Evolutionary conservation across 2,329 filamentous ascomycete species (phyloP), one percentile per base, ranked within the genome.

Genomic region (Chaetomium sp.): DNA sequence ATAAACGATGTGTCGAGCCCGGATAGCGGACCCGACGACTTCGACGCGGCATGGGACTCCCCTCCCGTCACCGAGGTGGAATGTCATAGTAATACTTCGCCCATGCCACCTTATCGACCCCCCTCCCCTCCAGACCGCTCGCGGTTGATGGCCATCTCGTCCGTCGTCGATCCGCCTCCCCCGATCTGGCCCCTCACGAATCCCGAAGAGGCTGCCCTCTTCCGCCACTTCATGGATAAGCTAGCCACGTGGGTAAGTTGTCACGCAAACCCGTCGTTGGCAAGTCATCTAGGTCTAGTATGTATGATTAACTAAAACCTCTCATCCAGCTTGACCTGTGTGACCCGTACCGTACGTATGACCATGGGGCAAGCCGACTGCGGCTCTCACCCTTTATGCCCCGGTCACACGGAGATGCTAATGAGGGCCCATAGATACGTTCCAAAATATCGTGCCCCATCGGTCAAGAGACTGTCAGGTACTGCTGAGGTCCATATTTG

Each of bases 401-500:
- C 12, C 27, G 10, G 23, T 3, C 13, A 53, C 12, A 29, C 1
- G 5, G 21, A 29, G 33, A 35, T 23, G 45, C 10, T 57, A 21
- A 65, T 23, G 21, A 8, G 13, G 2, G 0, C 5, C 10, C n/a
- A 5, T n/a, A 69, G 67, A 72, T 21, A 83, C 85, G 65, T 87
- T 88, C 68, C 80, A 82, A 62, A 76, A 79, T 0, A 75, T 83
- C 6, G 84, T 87, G 0, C 85, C 85, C 0, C 78, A 82, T 61
- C 77, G 82, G 23, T 83, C 85, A 4, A 78, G 78, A 13, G 78
- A 74, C 1, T 85, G 80, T 60, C 81, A 81, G 0, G 80, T 82
- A 2, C 76, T 87, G 4, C 75, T 85, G 13, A 85, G 86, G 62
- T 84, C 85, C 25, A 85, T 87, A 29, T 79, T 85, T 50, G 84